These are phyloP conservation scores for Rickenella mellea DNA, from an alignment of 768 basidiomycete species.

Conservation along the genomic window DNA sequence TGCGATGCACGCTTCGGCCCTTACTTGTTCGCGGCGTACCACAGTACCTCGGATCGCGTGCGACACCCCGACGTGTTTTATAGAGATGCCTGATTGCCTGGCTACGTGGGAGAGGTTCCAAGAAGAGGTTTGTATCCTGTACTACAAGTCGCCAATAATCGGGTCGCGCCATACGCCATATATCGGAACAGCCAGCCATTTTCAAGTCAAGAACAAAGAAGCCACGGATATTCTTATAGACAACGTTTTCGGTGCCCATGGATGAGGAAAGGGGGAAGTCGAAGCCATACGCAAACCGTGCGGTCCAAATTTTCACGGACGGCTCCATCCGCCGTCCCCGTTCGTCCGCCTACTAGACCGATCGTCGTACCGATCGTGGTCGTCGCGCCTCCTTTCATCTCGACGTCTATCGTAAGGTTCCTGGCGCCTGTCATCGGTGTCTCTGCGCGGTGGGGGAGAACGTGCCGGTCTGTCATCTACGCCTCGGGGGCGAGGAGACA, in stretches of 20 bases:
- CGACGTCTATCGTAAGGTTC: constrained; percentile 60
- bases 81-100: no score
- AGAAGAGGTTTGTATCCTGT: no score
- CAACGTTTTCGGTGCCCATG: neutral
- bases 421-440: constrained; percentile 79
- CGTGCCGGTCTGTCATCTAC: constrained; percentile 73
- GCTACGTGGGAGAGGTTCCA: no score
- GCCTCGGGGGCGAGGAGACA: constrained; percentile 64
- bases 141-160: constrained; percentile 1
- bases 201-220: neutral
- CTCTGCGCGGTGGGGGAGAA: constrained; percentile 75
- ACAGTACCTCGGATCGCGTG: no score
- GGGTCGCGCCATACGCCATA: constrained; percentile 1
- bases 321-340: constrained; percentile 71
- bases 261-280: constrained; percentile 28
- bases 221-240: neutral
- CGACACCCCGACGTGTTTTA: no score
- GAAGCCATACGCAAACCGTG: no score
- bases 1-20: no score
- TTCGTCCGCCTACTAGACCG: constrained; percentile 63
- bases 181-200: neutral
- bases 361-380: constrained; percentile 74
- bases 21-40: no score
- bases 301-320: constrained; percentile 40
- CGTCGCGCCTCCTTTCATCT: constrained; percentile 74